Base-by-base conservation (phyloP, 495 filamentous ascomycete species). In the Tuber melanosporum region DNA sequence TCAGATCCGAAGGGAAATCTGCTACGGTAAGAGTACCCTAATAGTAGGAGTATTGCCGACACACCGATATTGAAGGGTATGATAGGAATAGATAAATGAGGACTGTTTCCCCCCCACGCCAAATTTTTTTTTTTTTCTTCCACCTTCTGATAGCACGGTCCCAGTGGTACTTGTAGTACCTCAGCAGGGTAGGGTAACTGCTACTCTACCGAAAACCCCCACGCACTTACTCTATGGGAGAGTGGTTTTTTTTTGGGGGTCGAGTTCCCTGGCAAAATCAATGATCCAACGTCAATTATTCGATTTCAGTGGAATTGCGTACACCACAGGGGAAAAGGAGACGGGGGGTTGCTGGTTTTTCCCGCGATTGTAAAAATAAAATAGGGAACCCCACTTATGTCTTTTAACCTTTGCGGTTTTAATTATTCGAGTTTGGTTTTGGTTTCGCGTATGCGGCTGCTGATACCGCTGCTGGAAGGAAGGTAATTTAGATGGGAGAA, bases 281-380 rank as follows among this genome's bases (percentile, higher is more conserved):
- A 73, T 80, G 78, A 80, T 80, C 73, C 77, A 80, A 80, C 78
- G 76, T 80, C 78, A 80, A 80, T 76, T 75, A 73, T 70, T 79
- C 78, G 78, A 80, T 80, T 80, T 79, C 78, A n/a, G n/a, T 66
- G 57, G 57, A 66, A 66, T 66, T 66, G n/a, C 57, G n/a, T 32
- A 32, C 57, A 66, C n/a, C 57, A 9, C n/a, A 66, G 57, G 57
- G 57, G 57, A 10, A 10, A 66, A 66, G 57, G 57, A 10, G 57
- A 32, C n/a, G 57, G 57, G 57, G 57, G 57, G n/a, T 32, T 14
- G 57, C 14, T 66, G n/a, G 10, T 66, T 66, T 66, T n/a, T 66
- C 26, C 57, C 57, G 12, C 57, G 57, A 14, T 66, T 66, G n/a
- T 52, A 52, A 52, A n/a, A n/a, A 41, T 41, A 41, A 57, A 32